Percentiles rank a stretch among this genome's conserved stretches.
These are phyloP conservation scores for Microbotryum scabiosae DNA, from an alignment of 1,284 basidiomycete genomes.

Conservation along the genomic window DNA sequence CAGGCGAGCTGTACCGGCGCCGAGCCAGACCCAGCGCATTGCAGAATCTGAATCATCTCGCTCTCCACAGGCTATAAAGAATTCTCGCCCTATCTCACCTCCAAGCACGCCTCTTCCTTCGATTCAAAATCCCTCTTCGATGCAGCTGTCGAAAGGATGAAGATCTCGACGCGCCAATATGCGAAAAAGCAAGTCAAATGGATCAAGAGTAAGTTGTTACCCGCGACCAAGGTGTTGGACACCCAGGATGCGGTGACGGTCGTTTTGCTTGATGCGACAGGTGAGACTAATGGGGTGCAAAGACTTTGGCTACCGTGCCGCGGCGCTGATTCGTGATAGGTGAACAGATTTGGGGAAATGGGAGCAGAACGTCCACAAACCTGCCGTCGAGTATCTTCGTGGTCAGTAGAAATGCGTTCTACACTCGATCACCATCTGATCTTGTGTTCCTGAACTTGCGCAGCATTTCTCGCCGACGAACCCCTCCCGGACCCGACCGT, in stretches of 20 bases:
- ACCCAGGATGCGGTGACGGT: slow-evolving; percentile 39
- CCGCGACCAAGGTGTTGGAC: slow-evolving; percentile 52
- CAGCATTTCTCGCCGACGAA: slow-evolving; percentile 55
- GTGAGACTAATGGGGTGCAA: slow-evolving; percentile 42
- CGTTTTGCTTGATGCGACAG: slow-evolving; percentile 63
- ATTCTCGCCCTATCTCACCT: slow-evolving; percentile 58
- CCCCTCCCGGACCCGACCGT: slow-evolving; percentile 53
- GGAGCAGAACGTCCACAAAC: slow-evolving; percentile 39
- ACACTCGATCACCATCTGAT: neutral
- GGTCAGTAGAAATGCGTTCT: slow-evolving; percentile 5
- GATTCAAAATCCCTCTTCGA: slow-evolving; percentile 43
- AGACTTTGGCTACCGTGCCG: too few relatives aligned
- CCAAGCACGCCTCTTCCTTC: slow-evolving; percentile 40
- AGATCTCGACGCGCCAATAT: slow-evolving; percentile 80
- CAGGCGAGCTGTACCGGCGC: slow-evolving; percentile 3
- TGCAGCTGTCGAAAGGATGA: slow-evolving; percentile 67
- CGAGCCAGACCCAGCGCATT: neutral
- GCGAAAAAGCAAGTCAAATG: slow-evolving; percentile 85
- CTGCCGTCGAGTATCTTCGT: slow-evolving; percentile 32
- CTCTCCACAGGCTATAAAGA: slow-evolving; percentile 71
- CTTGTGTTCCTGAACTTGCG: slow-evolving; percentile 2
- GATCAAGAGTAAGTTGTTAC: slow-evolving; percentile 84
- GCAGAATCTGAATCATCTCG: neutral
- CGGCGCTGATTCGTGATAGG: neutral
- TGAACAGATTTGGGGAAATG: slow-evolving; percentile 53